These are phyloP conservation scores for Pyrenophora teres DNA, from an alignment of 2,329 filamentous ascomycete genomes.

Conservation along the genomic window DNA sequence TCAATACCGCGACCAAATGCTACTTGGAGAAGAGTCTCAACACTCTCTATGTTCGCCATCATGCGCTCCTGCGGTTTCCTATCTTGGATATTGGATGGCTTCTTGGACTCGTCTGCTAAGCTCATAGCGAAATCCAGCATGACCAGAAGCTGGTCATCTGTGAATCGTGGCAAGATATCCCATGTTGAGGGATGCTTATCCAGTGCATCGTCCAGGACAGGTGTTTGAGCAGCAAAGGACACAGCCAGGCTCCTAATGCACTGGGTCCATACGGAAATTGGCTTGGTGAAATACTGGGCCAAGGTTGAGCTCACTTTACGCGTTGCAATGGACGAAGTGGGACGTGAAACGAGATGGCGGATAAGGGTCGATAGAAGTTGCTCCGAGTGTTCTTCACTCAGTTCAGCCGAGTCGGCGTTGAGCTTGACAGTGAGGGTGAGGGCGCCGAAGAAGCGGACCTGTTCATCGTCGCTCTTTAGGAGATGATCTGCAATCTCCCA, in stretches of 20 bases:
- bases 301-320: conserved; percentile 79
- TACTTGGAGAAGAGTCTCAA: conserved; percentile 55
- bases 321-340: conserved; percentile 63
- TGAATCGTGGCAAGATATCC: conserved; percentile 54
- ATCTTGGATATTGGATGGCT: conserved; percentile 66
- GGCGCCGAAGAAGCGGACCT: conserved; percentile 89
- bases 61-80: conserved; percentile 58
- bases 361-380: conserved; percentile 46
- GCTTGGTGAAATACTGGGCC: conserved; percentile 75
- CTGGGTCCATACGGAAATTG: conserved; percentile 68
- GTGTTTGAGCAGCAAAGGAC: conserved; percentile 58
- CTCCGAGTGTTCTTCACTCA: conserved; percentile 42
- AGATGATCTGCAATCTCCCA: conserved; percentile 85
- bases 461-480: conserved; percentile 68
- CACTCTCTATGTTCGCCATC: conserved; percentile 57
- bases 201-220: conserved; percentile 56
- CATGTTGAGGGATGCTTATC: conserved; percentile 51
- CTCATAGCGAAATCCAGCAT: conserved; percentile 68
- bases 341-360: conserved; percentile 38
- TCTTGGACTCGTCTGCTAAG: conserved; percentile 69
- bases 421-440: conserved; percentile 93
- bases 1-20: conserved; percentile 46
- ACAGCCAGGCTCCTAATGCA: conserved; percentile 68
- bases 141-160: conserved; percentile 58
- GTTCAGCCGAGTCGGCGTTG: conserved; percentile 74